Conservation (phyloP, 345 rosid species). For the Anacardium occidentale region DNA sequence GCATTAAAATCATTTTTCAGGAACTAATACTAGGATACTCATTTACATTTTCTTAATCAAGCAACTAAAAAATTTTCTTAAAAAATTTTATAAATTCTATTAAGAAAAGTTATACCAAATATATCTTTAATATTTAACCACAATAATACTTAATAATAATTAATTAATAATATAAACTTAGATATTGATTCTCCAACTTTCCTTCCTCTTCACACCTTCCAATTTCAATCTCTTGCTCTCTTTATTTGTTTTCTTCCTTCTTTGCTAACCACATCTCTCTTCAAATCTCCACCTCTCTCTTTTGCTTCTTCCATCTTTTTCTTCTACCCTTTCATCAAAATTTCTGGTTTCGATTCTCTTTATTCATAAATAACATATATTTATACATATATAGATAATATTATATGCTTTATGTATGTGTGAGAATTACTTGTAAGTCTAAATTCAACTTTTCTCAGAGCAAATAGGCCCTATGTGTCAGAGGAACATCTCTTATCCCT, state of each 20-base stretch:
- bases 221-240: constrained; percentile 26
- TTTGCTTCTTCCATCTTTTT: background rate
- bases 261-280: constrained; percentile 1
- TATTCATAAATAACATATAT: no score
- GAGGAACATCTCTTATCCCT: constrained; percentile 22
- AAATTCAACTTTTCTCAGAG: background rate
- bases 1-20: no score
- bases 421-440: no score
- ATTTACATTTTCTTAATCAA: no score
- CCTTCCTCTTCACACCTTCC: constrained; percentile 45
- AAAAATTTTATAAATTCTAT: no score
- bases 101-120: no score
- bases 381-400: no score
- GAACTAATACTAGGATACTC: no score
- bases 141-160: constrained; percentile 9
- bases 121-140: background rate
- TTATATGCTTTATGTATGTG: no score
- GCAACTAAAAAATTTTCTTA: no score
- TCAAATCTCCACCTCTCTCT: constrained; percentile 21
- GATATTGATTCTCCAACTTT: constrained; percentile 23
- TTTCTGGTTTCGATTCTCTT: no score
- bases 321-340: background rate
- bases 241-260: background rate
- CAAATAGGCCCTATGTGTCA: constrained; percentile 31
- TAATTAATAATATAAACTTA: background rate